phyloP scores from a whole-genome alignment of 305 asterid genomes.

The Fraxinus albicans region DNA sequence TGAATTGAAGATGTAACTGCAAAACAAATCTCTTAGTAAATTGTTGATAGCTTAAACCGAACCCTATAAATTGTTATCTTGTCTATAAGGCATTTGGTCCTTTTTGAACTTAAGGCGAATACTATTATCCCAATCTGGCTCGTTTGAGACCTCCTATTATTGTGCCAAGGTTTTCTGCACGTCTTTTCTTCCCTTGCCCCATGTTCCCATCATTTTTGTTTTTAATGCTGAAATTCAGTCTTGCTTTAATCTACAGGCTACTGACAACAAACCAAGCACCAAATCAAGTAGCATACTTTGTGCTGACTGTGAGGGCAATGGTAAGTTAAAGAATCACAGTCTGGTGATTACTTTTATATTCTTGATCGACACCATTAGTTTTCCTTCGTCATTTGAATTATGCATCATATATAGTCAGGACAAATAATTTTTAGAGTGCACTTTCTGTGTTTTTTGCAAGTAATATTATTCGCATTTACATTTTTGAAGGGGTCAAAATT shows the following conservation, averaged over 20 bases:
- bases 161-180: background rate
- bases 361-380: background rate
- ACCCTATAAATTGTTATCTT: background rate
- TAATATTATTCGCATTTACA: background rate
- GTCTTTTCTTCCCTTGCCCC: background rate
- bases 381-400: background rate
- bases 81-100: background rate
- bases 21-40: background rate
- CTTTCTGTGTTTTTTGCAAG: background rate
- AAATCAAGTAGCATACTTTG: constrained; percentile 52
- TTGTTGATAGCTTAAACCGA: background rate
- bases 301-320: constrained; percentile 62
- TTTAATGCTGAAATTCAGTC: constrained; percentile 7
- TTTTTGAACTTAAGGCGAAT: background rate
- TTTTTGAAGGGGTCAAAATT: background rate
- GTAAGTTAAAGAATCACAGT: constrained; percentile 35
- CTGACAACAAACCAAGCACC: constrained; percentile 28
- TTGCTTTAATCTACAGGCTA: constrained; percentile 40
- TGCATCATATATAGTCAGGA: background rate
- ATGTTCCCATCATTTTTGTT: background rate
- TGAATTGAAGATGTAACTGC: background rate
- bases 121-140: background rate
- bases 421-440: background rate
- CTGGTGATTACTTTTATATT: background rate
- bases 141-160: background rate